phyloP scores from a whole-genome alignment of 129 eudicot species.

The Apium graveolens region DNA sequence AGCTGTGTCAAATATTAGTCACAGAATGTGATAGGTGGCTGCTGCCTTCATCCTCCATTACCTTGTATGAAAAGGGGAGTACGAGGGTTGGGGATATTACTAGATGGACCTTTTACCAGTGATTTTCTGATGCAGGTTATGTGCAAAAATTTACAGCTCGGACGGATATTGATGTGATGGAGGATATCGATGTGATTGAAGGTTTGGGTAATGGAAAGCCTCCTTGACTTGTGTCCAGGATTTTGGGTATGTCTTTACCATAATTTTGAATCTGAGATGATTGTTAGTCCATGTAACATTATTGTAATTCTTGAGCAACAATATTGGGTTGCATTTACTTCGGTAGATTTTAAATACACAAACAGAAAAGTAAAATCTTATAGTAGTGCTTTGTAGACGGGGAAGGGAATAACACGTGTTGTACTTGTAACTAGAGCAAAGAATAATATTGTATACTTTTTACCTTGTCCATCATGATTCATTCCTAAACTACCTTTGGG shows the following conservation, averaged over 20 bases:
- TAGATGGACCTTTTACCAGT: slow-evolving; percentile 7
- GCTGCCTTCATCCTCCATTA: neutral
- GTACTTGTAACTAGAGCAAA: slow-evolving; percentile 1
- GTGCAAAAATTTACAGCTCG: slow-evolving; percentile 95
- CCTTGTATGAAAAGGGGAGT: neutral
- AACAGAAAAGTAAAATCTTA: neutral
- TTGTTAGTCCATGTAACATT: slow-evolving; percentile 19
- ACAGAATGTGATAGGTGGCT: neutral
- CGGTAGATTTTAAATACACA: slow-evolving; percentile 14
- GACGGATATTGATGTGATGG: slow-evolving; percentile 80
- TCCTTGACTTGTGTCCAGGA: slow-evolving; percentile 28
- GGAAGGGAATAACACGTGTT: slow-evolving; percentile 2
- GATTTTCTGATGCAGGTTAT: slow-evolving; percentile 46
- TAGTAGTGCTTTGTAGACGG: neutral
- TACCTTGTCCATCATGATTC: neutral
- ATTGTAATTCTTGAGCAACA: slow-evolving; percentile 23
- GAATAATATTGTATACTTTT: slow-evolving; percentile 12
- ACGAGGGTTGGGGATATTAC: neutral
- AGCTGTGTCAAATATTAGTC: neutral
- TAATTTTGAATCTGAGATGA: slow-evolving; percentile 12
- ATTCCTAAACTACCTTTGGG: neutral
- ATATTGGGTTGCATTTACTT: slow-evolving; percentile 1
- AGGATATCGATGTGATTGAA: slow-evolving; percentile 81
- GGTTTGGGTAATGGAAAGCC: slow-evolving; percentile 80
- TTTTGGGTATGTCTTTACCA: neutral